These are phyloP conservation scores for Yamadazyma siamensis DNA, from an alignment of 1,139 yeast species.

Conservation along the genomic window DNA sequence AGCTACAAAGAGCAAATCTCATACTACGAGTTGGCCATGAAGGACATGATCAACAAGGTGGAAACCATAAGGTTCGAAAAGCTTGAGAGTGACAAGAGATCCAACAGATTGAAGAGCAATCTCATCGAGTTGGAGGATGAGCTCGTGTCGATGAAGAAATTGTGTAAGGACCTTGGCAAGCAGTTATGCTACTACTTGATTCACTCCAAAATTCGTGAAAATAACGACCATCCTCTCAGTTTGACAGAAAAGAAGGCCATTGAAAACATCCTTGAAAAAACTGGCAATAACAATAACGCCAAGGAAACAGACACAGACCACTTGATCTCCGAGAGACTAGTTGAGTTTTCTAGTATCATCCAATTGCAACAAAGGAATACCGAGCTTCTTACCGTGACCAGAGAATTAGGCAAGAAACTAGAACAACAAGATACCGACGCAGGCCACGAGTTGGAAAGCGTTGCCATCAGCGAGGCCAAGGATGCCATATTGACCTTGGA, in stretches of 20 bases:
- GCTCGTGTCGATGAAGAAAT: constrained; percentile 45
- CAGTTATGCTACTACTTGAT: constrained; percentile 74
- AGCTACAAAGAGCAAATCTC: constrained; percentile 57
- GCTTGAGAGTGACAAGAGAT: constrained; percentile 38
- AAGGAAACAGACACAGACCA: constrained; percentile 64
- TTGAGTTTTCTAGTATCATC: constrained; percentile 60
- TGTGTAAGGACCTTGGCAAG: constrained; percentile 69
- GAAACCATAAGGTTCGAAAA: constrained; percentile 38
- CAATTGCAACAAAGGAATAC: constrained; percentile 76
- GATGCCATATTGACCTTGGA: constrained; percentile 70
- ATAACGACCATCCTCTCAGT: constrained; percentile 53
- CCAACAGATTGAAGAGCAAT: constrained; percentile 27
- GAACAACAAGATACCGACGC: constrained; percentile 52
- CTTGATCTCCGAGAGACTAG: constrained; percentile 69
- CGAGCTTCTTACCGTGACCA: constrained; percentile 61
- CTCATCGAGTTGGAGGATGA: constrained; percentile 36
- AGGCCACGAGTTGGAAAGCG: constrained; percentile 44
- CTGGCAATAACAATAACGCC: constrained; percentile 27
- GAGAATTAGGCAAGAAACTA: constrained; percentile 66
- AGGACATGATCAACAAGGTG: constrained; percentile 37
- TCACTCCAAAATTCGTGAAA: constrained; percentile 57
- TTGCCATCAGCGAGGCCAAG: constrained; percentile 69
- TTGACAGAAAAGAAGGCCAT: constrained; percentile 55
- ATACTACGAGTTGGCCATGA: constrained; percentile 39
- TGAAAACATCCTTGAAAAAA: constrained; percentile 38